Base-by-base conservation (phyloP, 352 stramenopile genomes). In the Globisporangium cederbergense region DNA sequence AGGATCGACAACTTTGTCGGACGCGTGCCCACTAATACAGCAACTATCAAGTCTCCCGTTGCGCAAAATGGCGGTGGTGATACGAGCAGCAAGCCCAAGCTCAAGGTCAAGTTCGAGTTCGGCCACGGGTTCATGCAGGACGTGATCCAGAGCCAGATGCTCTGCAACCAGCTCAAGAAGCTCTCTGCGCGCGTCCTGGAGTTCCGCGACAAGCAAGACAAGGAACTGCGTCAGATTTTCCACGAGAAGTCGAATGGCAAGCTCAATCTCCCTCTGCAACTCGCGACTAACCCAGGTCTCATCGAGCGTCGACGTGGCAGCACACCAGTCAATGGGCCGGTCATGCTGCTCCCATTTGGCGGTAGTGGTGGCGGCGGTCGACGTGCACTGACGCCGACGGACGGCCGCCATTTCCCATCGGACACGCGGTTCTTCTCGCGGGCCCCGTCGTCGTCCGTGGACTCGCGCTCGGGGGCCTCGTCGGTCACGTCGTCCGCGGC, bases 31-130 rank as follows among this genome's bases (percentile, higher is more conserved):
- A 61, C 67, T 3, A 62, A 58, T 5, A 70, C 30, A 4, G 9
- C 18, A 22, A 58, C 7, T 8, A 40, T 67, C 47, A 79, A 72
- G 22, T 60, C 64, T 13, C 67, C 61, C 43, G 51, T 54, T 20
- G 51, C n/a, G 50, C 63, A 57, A 16, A 52, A 60, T 20, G 51
- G 25, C 5, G 49, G 25, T 16, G 18, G 38, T 16, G 45, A 57
- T 18, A 49, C 38, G 18, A 54, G 30, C 34, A 51, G 30, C 47
- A 32, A 53, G 40, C 62, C 70, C 8, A 66, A 57, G 25, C 58
- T 90, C 55, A 93, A 90, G 59, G 73, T 89, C 58, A 96, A 94
- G 67, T 96, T 89, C 53, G 82, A 94, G 62, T 94, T 96, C 32
- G 79, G 75, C 46, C 86, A 96, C 53, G 87, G 87, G 30, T 96